Evolutionary conservation across 1,139 yeast species (phyloP).

Genomic region (Debaryomyces psychrophilus): DNA sequence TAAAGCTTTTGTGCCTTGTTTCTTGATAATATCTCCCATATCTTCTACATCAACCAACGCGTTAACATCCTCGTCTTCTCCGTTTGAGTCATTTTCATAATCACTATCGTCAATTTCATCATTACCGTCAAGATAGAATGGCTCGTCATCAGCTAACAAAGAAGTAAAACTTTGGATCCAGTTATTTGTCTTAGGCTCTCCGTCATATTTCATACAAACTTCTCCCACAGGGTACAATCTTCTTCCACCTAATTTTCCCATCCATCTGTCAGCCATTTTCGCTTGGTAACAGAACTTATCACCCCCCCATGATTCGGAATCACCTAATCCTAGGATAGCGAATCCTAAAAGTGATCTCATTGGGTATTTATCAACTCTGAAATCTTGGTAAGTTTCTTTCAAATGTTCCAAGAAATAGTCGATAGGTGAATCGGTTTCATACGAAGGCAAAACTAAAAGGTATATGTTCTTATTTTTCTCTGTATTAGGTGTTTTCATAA

Average conservation of each 20-base stretch:
- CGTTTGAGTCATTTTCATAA: conserved; percentile 54
- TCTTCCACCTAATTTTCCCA: conserved; percentile 83
- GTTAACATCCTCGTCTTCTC: conserved; percentile 33
- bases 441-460: conserved; percentile 80
- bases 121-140: conserved; percentile 51
- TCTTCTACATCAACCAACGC: conserved; percentile 82
- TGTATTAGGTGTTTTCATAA: conserved; percentile 60
- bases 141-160: conserved; percentile 68
- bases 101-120: conserved; percentile 39
- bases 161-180: conserved; percentile 68
- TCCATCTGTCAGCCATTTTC: conserved; percentile 67
- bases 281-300: conserved; percentile 89
- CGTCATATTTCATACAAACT: conserved; percentile 76
- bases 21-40: conserved; percentile 65
- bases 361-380: conserved; percentile 83
- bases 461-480: conserved; percentile 54
- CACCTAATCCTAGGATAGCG: conserved; percentile 87
- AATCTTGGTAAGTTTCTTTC: conserved; percentile 80
- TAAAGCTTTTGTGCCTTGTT: conserved; percentile 25
- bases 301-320: conserved; percentile 78
- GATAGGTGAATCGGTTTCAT: conserved; percentile 89
- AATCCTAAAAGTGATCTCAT: conserved; percentile 70
- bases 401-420: conserved; percentile 84
- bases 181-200: conserved; percentile 61
- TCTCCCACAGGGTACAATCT: conserved; percentile 85